Base-by-base conservation (phyloP, 1,284 basidiomycete genomes). In the Malassezia nana region DNA sequence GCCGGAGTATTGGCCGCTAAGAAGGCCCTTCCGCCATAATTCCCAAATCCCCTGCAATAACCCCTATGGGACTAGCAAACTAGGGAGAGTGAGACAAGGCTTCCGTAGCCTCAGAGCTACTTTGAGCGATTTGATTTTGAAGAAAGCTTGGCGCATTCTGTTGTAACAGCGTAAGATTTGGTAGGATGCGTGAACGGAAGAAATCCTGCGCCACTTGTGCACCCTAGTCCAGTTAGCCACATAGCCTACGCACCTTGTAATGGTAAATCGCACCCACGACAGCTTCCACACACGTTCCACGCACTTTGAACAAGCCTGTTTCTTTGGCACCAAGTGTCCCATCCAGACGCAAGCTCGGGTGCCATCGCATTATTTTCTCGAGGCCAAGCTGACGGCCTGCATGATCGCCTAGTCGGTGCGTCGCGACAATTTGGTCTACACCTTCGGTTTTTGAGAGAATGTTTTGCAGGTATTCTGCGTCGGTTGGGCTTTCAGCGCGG, bases 361-460 rank as follows among this genome's bases (percentile, higher is more conserved):
- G 68, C 74, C 74, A 75, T 16, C 67, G 60, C 70, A 75, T 73
- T 25, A 72, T 63, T 35, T 68, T 58, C 46, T 74, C 74, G 13
- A 75, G 56, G 7, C 55, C 49, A 25, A 74, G 59, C 12, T 54
- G 32, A 46, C 62, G 54, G 2, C 69, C 73, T 13, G 67, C 48
- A 31, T 59, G 54, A 35, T 66, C 63, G 10, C 74, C 74, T 2
- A 75, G 60, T 20, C 54, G 48, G 8, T 61, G 62, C 29, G 69
- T 72, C 26, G 54, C 33, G 29, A 70, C 40, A 16, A 68, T 54
- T 26, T 63, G 33, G 22, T 66, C 64, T 13, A 71, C 52, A 12
- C 40, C 57, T 0, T 52, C 44, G 3, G 60, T 54, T 26, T 56
- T 52, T 16, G 61, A 55, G 30, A 65, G 65, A 15, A 65, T 35